These are phyloP conservation scores for Blastomyces silverae DNA, from an alignment of 2,329 filamentous ascomycete genomes.

Conservation along the genomic window DNA sequence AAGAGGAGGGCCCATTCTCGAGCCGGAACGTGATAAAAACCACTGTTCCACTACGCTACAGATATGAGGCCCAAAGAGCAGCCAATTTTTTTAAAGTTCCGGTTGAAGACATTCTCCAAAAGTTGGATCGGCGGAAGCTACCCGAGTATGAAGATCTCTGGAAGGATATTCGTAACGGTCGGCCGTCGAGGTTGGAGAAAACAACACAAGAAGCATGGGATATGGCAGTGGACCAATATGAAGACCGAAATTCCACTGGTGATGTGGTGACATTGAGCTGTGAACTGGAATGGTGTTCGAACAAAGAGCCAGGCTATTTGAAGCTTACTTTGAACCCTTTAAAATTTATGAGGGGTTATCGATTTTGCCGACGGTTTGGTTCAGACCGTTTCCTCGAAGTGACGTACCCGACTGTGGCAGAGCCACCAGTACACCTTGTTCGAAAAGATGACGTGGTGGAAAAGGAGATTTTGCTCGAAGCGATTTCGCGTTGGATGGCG, in stretches of 20 bases:
- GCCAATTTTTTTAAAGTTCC: slow-evolving; percentile 28
- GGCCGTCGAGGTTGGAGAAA: slow-evolving; percentile 29
- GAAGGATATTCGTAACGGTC: slow-evolving; percentile 28
- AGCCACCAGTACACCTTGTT: slow-evolving; percentile 26
- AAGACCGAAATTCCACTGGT: slow-evolving; percentile 25
- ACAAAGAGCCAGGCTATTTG: slow-evolving; percentile 32
- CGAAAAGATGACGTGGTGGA: slow-evolving; percentile 21
- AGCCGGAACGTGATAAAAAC: slow-evolving; percentile 24
- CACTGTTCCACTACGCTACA: slow-evolving; percentile 31
- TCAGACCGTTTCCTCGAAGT: slow-evolving; percentile 43
- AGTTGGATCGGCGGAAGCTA: slow-evolving; percentile 12
- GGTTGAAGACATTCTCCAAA: slow-evolving; percentile 28
- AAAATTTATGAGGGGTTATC: slow-evolving; percentile 39
- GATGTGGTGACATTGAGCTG: slow-evolving; percentile 39
- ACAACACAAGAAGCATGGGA: slow-evolving; percentile 32
- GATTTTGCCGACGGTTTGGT: slow-evolving; percentile 43
- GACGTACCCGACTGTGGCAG: slow-evolving; percentile 31
- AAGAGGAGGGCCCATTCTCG: slow-evolving; percentile 35
- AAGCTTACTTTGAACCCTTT: slow-evolving; percentile 39
- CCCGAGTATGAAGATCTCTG: slow-evolving; percentile 30
- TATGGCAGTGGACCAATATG: slow-evolving; percentile 29
- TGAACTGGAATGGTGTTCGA: slow-evolving; percentile 35
- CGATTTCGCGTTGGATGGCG: slow-evolving; percentile 38
- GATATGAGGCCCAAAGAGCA: slow-evolving; percentile 37
- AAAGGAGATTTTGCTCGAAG: slow-evolving; percentile 29